Evolutionary conservation across 179 eudicot genomes (phyloP), one percentile per base, ranked within the genome.

Genomic region (Pouteria campechiana): DNA sequence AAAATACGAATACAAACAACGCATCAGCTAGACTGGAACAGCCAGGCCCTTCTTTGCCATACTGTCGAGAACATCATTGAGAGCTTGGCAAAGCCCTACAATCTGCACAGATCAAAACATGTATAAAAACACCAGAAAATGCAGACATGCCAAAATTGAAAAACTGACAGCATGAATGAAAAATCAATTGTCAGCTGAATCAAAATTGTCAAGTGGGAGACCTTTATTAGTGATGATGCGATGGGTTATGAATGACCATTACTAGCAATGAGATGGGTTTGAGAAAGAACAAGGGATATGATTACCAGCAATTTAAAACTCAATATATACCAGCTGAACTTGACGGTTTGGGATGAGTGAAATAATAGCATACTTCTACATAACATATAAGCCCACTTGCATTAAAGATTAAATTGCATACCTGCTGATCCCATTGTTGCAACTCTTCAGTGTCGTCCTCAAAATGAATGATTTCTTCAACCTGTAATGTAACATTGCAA

Each of bases 391-490:
- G n/a, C n/a, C n/a, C n/a, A n/a, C n/a, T n/a, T n/a, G n/a, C n/a
- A n/a, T n/a, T n/a, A n/a, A n/a, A n/a, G n/a, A n/a, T n/a, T n/a
- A n/a, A n/a, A n/a, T n/a, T n/a, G n/a, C n/a, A n/a, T n/a, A 92
- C 99, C 96, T 87, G 99, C 41, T 92, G 88, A 68, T 92, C 99
- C 99, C 99, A 82, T 49, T 74, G 92, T 48, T 87, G 96, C 62
- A 92, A 57, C 72, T 87, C 99, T 54, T 79, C 96, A 0, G 96
- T 77, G 50, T 92, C 99, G 52, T 92, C 99, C 58, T 87, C 92
- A 52, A 92, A 92, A 79, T 92, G 99, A 50, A 92, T 92, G 27
- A 92, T 74, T 64, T 92, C 94, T 65, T 92, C 96, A 19, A 90
- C 98, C 98, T 90, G 72, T 25, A 1, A 36, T 2, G 12, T 13